These are phyloP conservation scores for Candida germanica DNA, from an alignment of 805 yeast genomes.

Conservation along the genomic window DNA sequence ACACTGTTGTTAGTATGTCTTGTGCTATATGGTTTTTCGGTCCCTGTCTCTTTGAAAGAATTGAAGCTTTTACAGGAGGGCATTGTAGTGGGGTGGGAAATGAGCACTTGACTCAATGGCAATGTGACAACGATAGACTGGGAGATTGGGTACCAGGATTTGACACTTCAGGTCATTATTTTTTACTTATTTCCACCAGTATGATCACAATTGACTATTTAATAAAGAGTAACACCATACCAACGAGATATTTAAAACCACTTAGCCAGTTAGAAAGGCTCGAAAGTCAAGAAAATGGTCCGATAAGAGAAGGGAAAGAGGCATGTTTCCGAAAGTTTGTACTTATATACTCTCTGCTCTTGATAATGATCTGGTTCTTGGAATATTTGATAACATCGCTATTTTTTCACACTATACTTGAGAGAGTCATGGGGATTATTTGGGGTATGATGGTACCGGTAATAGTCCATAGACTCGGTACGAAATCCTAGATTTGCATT, in stretches of 20 bases:
- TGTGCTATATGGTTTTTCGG: conserved; percentile 6
- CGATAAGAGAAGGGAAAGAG: not conserved
- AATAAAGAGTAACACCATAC: not conserved
- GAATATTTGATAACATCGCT: conserved; percentile 8
- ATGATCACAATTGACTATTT: not conserved
- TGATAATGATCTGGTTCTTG: conserved; percentile 4
- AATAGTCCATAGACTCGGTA: not conserved
- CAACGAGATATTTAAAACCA: not conserved
- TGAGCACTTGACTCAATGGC: not conserved
- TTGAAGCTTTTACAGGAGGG: conserved; percentile 4
- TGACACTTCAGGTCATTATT: conserved; percentile 8
- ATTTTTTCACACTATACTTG: conserved; percentile 5
- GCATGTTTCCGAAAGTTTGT: not conserved
- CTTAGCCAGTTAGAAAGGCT: not conserved
- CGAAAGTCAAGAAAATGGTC: not conserved
- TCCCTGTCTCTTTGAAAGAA: conserved; percentile 6
- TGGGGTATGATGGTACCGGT: conserved; percentile 1
- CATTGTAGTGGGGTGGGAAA: not conserved
- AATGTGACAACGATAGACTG: conserved; percentile 1
- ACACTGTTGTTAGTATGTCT: not conserved
- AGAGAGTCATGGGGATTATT: conserved; percentile 3
- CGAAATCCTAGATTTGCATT: not conserved
- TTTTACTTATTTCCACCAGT: conserved; percentile 2
- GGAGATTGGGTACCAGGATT: conserved; percentile 4
- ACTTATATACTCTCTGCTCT: not conserved